Conservation (phyloP, 768 basidiomycete genomes). For the Favolaschia claudopus region DNA sequence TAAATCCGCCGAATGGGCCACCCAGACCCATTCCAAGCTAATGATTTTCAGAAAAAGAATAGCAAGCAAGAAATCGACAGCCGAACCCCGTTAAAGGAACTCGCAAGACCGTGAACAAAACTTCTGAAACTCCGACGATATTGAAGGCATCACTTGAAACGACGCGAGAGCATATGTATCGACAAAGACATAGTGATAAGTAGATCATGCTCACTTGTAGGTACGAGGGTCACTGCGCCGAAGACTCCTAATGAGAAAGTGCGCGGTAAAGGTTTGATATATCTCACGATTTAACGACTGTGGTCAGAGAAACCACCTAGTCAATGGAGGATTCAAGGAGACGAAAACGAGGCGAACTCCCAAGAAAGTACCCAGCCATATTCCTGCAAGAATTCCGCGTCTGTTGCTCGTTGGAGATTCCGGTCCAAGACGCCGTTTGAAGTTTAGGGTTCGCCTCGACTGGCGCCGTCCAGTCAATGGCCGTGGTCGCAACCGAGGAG, state of each 20-base stretch:
- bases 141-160: constrained; percentile 51
- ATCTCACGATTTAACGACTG: constrained; percentile 27
- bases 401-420: constrained; percentile 14
- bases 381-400: constrained; percentile 14
- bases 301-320: background rate
- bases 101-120: constrained; percentile 78
- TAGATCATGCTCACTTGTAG: constrained; percentile 16
- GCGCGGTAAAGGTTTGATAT: no score
- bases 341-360: constrained; percentile 7
- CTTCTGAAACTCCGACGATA: constrained; percentile 80
- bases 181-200: no score
- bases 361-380: constrained; percentile 19
- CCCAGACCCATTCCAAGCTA: constrained; percentile 83
- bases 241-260: no score
- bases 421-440: constrained; percentile 18
- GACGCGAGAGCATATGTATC: no score
- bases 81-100: constrained; percentile 78
- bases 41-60: background rate
- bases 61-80: no score
- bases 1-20: constrained; percentile 76
- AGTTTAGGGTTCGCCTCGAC: background rate
- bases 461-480: no score
- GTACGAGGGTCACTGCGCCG: constrained; percentile 23
- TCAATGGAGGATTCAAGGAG: background rate
- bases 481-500: no score